Base-by-base conservation (phyloP, 1,284 basidiomycete genomes). In the Cutaneotrichosporon arboriforme region DNA sequence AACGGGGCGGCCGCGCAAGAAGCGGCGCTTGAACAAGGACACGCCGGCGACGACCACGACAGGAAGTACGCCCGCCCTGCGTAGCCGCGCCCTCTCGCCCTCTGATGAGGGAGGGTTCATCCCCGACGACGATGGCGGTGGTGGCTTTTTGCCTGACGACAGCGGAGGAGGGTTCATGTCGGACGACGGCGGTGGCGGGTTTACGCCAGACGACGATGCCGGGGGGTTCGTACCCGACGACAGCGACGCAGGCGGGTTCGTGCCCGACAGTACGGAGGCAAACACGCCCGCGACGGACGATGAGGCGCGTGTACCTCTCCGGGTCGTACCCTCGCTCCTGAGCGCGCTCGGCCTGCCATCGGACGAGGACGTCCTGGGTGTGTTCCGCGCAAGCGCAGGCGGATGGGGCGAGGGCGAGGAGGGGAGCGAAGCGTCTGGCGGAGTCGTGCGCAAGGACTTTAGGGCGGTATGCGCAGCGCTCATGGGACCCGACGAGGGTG, bases 341-440 rank as follows among this genome's bases (percentile, higher is more conserved):
- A 39, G 57, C 1, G 62, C 67, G 0, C 63, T 76, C 2, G 63
- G 64, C 13, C 55, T 76, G 12, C 65, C 69, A 15, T 67, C 66
- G 4, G 74, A 76, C 57, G 66, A 72, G 22, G 74, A 76, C 52
- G 74, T 76, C 8, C 52, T 74, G 14, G 57, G 54, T 2, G 72
- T 73, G 1, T 74, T 76, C 52, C 62, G 58, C 38, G 65, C 67
- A 3, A 69, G 67, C 0, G 71, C 73, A 0, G 58, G 63, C 1
- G 73, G 73, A 10, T 74, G 73, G 73, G 58, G 57, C 15, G 63
- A 61, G 5, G 62, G 56, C 10, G 21, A 38, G 38, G 22, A 55
- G 31, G 59, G 22, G 15, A 31, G 26, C 10, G 38, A 40, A 5
- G 4, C n/a, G 7, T 15, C n/a, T 17, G 54, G 26, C 43, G 47